phyloP scores from a whole-genome alignment of 768 basidiomycete species.

The Terana coerulea region DNA sequence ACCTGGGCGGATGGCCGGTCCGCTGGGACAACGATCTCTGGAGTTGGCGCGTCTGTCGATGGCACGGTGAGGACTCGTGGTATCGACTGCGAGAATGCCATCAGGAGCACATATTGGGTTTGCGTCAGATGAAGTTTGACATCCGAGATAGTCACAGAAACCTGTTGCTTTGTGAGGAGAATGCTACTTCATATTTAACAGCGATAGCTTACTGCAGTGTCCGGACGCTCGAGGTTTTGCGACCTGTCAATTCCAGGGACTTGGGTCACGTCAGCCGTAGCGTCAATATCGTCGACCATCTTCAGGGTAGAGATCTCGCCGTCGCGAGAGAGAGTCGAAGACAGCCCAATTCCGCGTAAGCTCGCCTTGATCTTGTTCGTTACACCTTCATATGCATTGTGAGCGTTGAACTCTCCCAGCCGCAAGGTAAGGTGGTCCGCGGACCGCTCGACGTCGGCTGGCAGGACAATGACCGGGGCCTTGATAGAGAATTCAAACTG shows the following conservation, averaged over 20 bases:
- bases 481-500: constrained; percentile 87
- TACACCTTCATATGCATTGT: constrained; percentile 60
- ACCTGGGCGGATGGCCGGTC: constrained; percentile 16
- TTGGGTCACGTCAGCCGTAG: constrained; percentile 68
- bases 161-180: constrained; percentile 34
- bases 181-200: neutral
- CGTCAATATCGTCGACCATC: constrained; percentile 88
- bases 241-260: constrained; percentile 48
- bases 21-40: constrained; percentile 8
- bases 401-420: constrained; percentile 85
- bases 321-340: constrained; percentile 56
- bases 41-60: constrained; percentile 32
- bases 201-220: constrained; percentile 59
- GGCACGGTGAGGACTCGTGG: constrained; percentile 55
- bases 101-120: constrained; percentile 70
- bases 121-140: constrained; percentile 83
- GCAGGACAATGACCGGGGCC: constrained; percentile 90
- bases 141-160: constrained; percentile 73
- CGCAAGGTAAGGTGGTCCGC: constrained; percentile 73
- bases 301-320: constrained; percentile 56
- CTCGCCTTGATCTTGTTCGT: constrained; percentile 66
- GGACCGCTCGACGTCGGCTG: constrained; percentile 57
- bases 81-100: constrained; percentile 64
- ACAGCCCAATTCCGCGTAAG: constrained; percentile 78
- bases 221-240: constrained; percentile 55